Percentiles rank a stretch among this genome's conserved stretches.
phyloP scores from a whole-genome alignment of 2,329 filamentous ascomycete species.

The Colletotrichum caudatum region DNA sequence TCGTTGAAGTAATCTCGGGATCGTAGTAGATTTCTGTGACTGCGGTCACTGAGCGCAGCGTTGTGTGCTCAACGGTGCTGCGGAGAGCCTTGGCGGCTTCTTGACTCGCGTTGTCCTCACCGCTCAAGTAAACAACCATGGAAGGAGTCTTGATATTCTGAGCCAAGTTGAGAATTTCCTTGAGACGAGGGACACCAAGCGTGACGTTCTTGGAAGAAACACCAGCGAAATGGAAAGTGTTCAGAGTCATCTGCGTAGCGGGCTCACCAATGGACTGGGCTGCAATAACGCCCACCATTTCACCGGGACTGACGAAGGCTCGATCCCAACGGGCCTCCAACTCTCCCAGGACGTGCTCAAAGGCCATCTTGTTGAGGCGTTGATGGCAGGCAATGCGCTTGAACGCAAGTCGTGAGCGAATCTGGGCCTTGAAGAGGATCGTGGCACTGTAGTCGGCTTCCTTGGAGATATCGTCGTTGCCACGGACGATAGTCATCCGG shows the following conservation, averaged over 20 bases:
- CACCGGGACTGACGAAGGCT: slow-evolving; percentile 88
- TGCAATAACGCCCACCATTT: slow-evolving; percentile 98
- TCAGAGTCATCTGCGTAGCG: slow-evolving; percentile 98
- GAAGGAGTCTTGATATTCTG: slow-evolving; percentile 98
- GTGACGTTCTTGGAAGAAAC: slow-evolving; percentile 99
- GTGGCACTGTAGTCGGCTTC: slow-evolving; percentile 93
- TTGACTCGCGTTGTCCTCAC: slow-evolving; percentile 73
- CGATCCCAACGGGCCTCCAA: slow-evolving; percentile 89
- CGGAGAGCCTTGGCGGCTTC: slow-evolving; percentile 87
- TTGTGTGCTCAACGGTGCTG: slow-evolving; percentile 94
- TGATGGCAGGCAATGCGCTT: slow-evolving; percentile 91
- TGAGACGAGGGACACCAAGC: slow-evolving; percentile 97
- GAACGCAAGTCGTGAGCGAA: slow-evolving; percentile 91
- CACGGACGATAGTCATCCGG: slow-evolving; percentile 86
- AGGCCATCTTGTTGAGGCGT: slow-evolving; percentile 88
- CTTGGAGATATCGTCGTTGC: slow-evolving; percentile 81
- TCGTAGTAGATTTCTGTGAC: slow-evolving; percentile 98
- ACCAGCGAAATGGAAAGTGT: slow-evolving; percentile 99
- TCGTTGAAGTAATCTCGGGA: slow-evolving; percentile 86
- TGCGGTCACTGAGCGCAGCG: slow-evolving; percentile 88
- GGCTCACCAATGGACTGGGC: slow-evolving; percentile 99
- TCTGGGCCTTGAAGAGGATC: slow-evolving; percentile 89
- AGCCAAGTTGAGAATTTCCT: slow-evolving; percentile 98
- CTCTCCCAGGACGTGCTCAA: slow-evolving; percentile 92
- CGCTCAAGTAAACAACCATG: slow-evolving; percentile 87